A percentile compares a stretch with the other conserved stretches of the same genome.
Conservation (phyloP, 257 asterid species). For the Solanum peruvianum region DNA sequence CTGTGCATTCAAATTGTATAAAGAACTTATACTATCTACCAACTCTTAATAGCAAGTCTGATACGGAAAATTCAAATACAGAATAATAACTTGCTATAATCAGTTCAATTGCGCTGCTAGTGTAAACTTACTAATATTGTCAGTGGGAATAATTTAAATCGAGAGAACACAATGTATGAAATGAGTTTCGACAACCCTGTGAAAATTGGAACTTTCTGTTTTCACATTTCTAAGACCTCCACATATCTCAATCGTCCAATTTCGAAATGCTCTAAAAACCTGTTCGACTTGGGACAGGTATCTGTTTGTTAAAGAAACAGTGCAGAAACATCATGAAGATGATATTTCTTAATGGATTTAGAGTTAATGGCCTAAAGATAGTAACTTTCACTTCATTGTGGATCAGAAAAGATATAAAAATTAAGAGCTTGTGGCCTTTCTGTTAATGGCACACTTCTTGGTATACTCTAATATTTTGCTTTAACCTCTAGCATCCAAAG, state of each 20-base stretch:
- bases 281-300: not conserved
- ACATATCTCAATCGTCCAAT: not conserved
- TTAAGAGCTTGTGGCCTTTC: not conserved
- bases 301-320: not conserved
- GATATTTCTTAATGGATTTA: not conserved
- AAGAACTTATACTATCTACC: not conserved
- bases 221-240: not conserved
- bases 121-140: not conserved
- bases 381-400: not conserved
- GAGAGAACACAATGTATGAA: not conserved
- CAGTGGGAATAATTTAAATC: not conserved
- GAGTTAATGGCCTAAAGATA: not conserved
- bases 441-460: conserved; percentile 31
- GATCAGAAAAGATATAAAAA: not conserved
- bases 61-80: not conserved
- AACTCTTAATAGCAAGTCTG: not conserved
- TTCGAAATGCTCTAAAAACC: not conserved
- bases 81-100: not conserved
- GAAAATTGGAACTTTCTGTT: not conserved
- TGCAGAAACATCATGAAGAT: not conserved
- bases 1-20: not conserved
- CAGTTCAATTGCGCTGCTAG: not conserved
- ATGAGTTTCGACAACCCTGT: not conserved
- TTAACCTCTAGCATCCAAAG: conserved; percentile 16
- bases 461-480: conserved; percentile 7